Conservation (phyloP, 163 green algal species). For the Chloromonas sp. region DNA sequence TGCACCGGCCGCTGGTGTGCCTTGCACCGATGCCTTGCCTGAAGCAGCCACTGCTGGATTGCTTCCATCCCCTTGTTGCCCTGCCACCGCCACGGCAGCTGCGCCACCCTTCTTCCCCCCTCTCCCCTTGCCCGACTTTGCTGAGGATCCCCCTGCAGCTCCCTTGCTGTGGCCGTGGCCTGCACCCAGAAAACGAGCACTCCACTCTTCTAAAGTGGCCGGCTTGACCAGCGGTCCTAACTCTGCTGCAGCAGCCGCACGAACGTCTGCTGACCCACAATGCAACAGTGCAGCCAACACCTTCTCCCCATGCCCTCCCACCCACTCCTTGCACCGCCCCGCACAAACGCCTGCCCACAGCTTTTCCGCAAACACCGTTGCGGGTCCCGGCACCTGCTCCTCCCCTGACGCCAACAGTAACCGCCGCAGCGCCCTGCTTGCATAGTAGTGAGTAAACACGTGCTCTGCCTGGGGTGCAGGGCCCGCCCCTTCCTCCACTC, state of each 20-base stretch:
- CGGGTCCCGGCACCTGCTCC: neutral
- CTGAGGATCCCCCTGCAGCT: too few species aligned
- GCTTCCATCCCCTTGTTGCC: too few species aligned
- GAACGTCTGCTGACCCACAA: slow-evolving; percentile 26
- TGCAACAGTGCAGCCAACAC: slow-evolving; percentile 56
- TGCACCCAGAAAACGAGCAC: neutral
- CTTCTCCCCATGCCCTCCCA: slow-evolving; percentile 62
- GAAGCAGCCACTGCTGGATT: too few species aligned
- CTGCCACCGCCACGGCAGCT: too few species aligned
- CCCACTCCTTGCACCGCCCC: slow-evolving; percentile 42
- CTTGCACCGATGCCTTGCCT: too few species aligned
- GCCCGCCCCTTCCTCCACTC: neutral
- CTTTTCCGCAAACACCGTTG: slow-evolving; percentile 27
- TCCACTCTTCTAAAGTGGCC: neutral
- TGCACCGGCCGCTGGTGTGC: too few species aligned
- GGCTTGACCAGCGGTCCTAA: slow-evolving; percentile 30
- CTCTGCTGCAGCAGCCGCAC: slow-evolving; percentile 28
- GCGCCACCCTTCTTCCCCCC: too few species aligned
- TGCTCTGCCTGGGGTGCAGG: slow-evolving; percentile 14
- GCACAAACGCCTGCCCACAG: slow-evolving; percentile 47
- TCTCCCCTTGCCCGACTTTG: too few species aligned
- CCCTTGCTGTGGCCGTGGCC: too few species aligned
- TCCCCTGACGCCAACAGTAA: slow-evolving; percentile 36
- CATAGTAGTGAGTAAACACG: slow-evolving; percentile 39
- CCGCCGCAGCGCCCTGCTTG: slow-evolving; percentile 42